These are phyloP conservation scores for Xanthoconium separans DNA, from an alignment of 1,284 basidiomycete species.

Conservation along the genomic window DNA sequence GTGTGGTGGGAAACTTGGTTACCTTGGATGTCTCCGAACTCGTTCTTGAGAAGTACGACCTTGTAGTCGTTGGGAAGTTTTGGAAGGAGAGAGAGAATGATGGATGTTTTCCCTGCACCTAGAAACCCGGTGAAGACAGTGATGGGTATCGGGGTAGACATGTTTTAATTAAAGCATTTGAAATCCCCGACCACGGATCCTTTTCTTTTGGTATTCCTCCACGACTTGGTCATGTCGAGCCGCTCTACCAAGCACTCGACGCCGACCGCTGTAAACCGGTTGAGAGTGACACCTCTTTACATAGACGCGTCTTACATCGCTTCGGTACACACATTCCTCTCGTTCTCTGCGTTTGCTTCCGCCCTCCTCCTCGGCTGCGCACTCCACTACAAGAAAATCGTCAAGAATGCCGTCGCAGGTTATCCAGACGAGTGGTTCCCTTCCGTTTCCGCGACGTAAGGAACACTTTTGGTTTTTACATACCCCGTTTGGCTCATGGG, in stretches of 20 bases:
- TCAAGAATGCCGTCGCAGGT: conserved; percentile 83
- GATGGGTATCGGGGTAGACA: conserved; percentile 55
- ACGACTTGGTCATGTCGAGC: conserved; percentile 17
- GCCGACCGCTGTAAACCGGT: conserved; percentile 2
- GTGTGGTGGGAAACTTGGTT: background rate
- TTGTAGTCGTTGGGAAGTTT: conserved; percentile 80
- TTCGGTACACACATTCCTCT: conserved; percentile 69
- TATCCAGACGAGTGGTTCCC: conserved; percentile 94
- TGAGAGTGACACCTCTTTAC: conserved; percentile 23
- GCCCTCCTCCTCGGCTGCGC: conserved; percentile 70
- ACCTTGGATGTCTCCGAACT: conserved; percentile 84
- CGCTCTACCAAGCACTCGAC: conserved; percentile 10
- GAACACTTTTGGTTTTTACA: conserved; percentile 9
- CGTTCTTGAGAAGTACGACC: conserved; percentile 86
- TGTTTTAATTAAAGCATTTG: no score
- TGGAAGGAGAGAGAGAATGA: conserved; percentile 81
- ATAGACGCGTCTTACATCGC: conserved; percentile 56
- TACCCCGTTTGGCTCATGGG: background rate
- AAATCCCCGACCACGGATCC: no score
- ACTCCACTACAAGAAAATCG: conserved; percentile 84
- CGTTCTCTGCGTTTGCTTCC: conserved; percentile 65
- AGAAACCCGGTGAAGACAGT: conserved; percentile 87
- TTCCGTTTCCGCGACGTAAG: conserved; percentile 88
- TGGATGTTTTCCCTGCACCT: conserved; percentile 70
- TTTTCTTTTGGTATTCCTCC: no score